phyloP scores from a whole-genome alignment of 1,284 basidiomycete genomes.

The Cystobasidium pallidum region DNA sequence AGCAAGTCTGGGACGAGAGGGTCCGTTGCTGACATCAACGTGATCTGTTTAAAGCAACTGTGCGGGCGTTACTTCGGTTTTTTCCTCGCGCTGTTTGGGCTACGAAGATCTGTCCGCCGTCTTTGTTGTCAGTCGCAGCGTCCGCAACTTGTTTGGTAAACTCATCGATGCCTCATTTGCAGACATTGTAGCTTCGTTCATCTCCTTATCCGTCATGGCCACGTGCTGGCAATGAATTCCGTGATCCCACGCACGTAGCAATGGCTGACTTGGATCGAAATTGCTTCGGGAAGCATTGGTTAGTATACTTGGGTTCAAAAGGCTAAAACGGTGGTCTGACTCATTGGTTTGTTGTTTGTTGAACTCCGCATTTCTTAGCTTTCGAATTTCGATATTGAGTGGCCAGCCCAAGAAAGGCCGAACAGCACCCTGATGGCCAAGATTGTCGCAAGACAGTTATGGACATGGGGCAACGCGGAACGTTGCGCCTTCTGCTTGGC shows the following conservation, averaged over 20 bases:
- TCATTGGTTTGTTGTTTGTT: neutral
- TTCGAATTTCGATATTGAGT: slow-evolving; percentile 2
- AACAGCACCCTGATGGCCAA: neutral
- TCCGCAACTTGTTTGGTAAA: slow-evolving; percentile 1
- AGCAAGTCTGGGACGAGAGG: neutral
- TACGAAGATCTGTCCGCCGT: neutral
- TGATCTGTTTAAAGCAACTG: neutral
- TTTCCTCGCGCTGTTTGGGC: neutral
- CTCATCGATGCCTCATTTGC: slow-evolving; percentile 6
- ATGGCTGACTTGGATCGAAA: neutral
- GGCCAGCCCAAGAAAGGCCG: slow-evolving; percentile 5
- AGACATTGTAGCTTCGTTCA: slow-evolving; percentile 4
- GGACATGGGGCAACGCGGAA: neutral
- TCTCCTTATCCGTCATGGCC: neutral
- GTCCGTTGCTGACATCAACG: neutral
- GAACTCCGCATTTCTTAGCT: neutral
- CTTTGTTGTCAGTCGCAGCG: neutral
- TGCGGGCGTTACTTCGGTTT: neutral
- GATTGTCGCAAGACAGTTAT: neutral
- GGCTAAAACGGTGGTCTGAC: neutral
- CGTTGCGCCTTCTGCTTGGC: no score
- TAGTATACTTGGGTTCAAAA: neutral
- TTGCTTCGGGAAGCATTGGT: neutral
- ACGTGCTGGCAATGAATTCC: neutral
- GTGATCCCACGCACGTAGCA: neutral